Conservation (phyloP, 441 rosid species). For the Adansonia gregorii region DNA sequence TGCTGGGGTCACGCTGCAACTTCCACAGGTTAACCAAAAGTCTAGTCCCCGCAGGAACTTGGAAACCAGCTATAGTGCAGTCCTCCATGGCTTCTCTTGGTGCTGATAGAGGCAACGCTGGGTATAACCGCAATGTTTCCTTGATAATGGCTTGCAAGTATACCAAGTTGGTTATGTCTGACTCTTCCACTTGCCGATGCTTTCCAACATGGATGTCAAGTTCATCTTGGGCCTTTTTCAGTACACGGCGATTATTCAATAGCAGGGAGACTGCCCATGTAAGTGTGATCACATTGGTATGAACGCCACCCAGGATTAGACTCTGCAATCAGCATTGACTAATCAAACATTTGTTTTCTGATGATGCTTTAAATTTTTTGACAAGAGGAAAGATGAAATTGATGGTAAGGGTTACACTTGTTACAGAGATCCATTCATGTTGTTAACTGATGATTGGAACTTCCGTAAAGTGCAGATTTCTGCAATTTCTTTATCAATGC, state of each 20-base stretch:
- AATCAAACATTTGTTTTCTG: not conserved
- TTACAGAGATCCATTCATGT: too few relatives aligned
- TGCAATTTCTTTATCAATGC: too few relatives aligned
- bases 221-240: constrained; percentile 37
- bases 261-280: constrained; percentile 39
- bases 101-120: constrained; percentile 22
- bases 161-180: constrained; percentile 34
- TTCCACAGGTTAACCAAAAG: constrained; percentile 30
- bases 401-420: too few relatives aligned
- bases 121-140: constrained; percentile 39
- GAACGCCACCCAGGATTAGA: constrained; percentile 33
- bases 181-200: constrained; percentile 29
- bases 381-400: too few relatives aligned
- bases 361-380: not conserved
- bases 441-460: too few relatives aligned
- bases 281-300: constrained; percentile 30
- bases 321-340: constrained; percentile 29
- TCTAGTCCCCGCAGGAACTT: constrained; percentile 36
- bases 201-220: constrained; percentile 32
- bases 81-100: constrained; percentile 37
- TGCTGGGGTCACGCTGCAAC: constrained; percentile 45
- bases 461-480: too few relatives aligned
- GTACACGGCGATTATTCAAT: constrained; percentile 31
- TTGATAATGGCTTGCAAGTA: constrained; percentile 40
- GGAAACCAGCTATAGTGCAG: constrained; percentile 32